phyloP scores from a whole-genome alignment of 768 basidiomycete species.

The Neoboletus brunneissimus region DNA sequence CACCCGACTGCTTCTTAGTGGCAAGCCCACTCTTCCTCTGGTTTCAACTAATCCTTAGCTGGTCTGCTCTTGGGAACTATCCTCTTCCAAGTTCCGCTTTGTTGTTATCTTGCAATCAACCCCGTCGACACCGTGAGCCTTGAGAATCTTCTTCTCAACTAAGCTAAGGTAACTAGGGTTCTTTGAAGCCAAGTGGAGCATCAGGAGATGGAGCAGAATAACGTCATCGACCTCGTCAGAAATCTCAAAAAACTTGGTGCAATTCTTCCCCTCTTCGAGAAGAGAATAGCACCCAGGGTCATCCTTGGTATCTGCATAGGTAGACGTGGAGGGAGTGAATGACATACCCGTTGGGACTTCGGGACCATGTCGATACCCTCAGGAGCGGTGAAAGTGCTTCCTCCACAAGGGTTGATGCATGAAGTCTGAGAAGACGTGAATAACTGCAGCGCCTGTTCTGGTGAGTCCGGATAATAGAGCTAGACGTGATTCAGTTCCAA shows the following conservation, averaged over 20 bases:
- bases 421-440: not conserved
- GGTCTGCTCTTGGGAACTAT: too few relatives aligned
- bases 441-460: not conserved
- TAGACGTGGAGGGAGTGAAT: not conserved
- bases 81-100: too few relatives aligned
- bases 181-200: not conserved
- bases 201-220: not conserved
- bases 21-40: too few relatives aligned
- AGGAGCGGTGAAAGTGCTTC: not conserved
- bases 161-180: not conserved
- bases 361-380: not conserved
- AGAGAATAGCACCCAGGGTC: not conserved
- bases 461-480: not conserved
- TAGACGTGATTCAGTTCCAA: not conserved
- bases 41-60: not conserved
- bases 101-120: too few relatives aligned
- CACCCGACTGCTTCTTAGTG: too few relatives aligned
- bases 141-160: too few relatives aligned
- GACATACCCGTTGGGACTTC: not conserved
- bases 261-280: constrained; percentile 3
- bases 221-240: not conserved
- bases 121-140: too few relatives aligned
- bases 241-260: not conserved
- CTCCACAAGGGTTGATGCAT: not conserved
- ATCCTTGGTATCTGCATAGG: not conserved